These are phyloP conservation scores for Pseudozyma sp. DNA, from an alignment of 1,284 basidiomycete species.

Conservation along the genomic window DNA sequence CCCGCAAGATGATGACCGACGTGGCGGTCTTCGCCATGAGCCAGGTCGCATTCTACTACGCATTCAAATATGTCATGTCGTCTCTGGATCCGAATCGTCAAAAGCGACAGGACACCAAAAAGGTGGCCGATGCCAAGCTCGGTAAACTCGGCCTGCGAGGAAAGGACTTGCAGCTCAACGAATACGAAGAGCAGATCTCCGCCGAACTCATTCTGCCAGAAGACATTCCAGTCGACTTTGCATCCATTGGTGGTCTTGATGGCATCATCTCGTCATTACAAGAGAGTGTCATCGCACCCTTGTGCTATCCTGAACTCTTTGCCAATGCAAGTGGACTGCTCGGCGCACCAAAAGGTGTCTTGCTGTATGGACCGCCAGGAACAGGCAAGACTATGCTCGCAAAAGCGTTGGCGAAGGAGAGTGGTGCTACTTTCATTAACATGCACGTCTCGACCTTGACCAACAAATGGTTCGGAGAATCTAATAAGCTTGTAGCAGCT, in stretches of 20 bases:
- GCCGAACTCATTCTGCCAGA: constrained; percentile 72
- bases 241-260: constrained; percentile 91
- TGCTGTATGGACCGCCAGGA: constrained; percentile 71
- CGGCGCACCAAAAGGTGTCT: constrained; percentile 73
- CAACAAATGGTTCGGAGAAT: constrained; percentile 91
- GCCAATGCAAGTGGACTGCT: constrained; percentile 73
- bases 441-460: constrained; percentile 72
- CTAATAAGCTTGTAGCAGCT: constrained; percentile 91
- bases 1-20: constrained; percentile 65
- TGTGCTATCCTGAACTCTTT: constrained; percentile 92
- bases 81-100: constrained; percentile 69
- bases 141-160: constrained; percentile 62
- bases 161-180: constrained; percentile 59
- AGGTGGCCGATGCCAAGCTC: constrained; percentile 64
- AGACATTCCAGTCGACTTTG: constrained; percentile 72
- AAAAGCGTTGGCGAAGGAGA: constrained; percentile 77
- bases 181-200: constrained; percentile 72
- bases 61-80: constrained; percentile 69
- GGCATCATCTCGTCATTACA: constrained; percentile 88
- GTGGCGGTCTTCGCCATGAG: constrained; percentile 63
- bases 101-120: constrained; percentile 66
- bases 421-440: constrained; percentile 87
- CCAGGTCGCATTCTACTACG: constrained; percentile 70
- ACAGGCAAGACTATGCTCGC: constrained; percentile 71
- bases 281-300: constrained; percentile 95